Percentiles rank a stretch among this genome's conserved stretches.
Evolutionary conservation across 1,284 basidiomycete genomes (phyloP).

Genomic region (Rhodotorula sp.): DNA sequence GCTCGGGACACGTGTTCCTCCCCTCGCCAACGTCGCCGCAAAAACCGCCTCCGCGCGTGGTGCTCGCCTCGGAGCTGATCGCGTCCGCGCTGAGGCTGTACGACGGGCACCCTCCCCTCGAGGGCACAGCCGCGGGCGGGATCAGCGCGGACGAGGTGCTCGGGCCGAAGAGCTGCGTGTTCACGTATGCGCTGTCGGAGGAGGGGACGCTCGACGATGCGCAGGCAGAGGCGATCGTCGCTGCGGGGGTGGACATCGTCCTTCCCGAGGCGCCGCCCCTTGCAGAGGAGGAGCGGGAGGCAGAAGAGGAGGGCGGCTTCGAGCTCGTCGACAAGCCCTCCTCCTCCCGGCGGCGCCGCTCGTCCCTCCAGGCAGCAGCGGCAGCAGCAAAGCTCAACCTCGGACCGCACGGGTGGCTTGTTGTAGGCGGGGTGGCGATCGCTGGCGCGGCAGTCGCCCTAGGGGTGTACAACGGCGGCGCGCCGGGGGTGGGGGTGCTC

Average conservation of each 20-base stretch:
- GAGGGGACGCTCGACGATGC: constrained; percentile 30
- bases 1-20: background rate
- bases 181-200: constrained; percentile 39
- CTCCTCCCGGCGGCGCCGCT: background rate
- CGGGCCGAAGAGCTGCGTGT: constrained; percentile 44
- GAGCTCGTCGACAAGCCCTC: constrained; percentile 16
- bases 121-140: background rate
- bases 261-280: constrained; percentile 9
- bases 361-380: background rate
- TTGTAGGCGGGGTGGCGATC: constrained; percentile 25
- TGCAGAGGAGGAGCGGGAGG: background rate
- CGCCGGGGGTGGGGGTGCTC: no score
- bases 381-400: constrained; percentile 13
- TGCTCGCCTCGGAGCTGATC: constrained; percentile 42
- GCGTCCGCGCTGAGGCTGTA: constrained; percentile 37
- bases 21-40: background rate
- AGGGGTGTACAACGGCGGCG: constrained; percentile 13
- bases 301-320: constrained; percentile 14
- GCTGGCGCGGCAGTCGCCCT: constrained; percentile 28
- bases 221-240: constrained; percentile 40
- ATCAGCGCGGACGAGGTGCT: constrained; percentile 42
- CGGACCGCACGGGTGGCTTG: constrained; percentile 33
- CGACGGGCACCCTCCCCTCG: constrained; percentile 28
- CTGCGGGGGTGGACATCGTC: constrained; percentile 26
- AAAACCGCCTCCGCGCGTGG: background rate